Base-by-base conservation (phyloP, 1,284 basidiomycete species). In the Serendipita sp. region DNA sequence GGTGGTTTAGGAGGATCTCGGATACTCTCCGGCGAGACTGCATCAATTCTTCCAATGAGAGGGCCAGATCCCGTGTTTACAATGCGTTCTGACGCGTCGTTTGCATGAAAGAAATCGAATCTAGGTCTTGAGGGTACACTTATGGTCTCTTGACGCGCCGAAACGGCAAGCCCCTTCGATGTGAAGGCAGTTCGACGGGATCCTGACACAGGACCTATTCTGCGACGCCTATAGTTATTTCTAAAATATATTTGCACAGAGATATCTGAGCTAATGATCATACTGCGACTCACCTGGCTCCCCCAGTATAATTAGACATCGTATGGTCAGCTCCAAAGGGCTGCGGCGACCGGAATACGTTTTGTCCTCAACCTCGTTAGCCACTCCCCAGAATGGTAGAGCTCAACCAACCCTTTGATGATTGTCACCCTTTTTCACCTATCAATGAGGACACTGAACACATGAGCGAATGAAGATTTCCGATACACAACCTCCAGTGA, bases 281-380 rank as follows among this genome's bases (percentile, higher is more conserved):
- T 6, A 58, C 15, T 6, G 53, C 47, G 30, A n/a, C 53, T 26
- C n/a, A 58, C 53, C 53, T 29, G 30, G 26, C 53, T n/a, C 53
- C 53, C 6, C 53, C 53, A 58, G 53, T 58, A 32, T 58, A 58
- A 35, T 58, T 58, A 17, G 53, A 58, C 53, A 58, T 58, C 22
- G 22, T 29, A 32, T n/a, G 12, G 53, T 49, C 45, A n/a, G n/a
- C n/a, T 49, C 45, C 45, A 49, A 49, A 49, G 45, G 29, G 45
- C 6, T 6, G 45, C 45, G n/a, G 6, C 15, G 8, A 49, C 5
- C 45, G 29, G 17, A 49, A n/a, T n/a, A 6, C 45, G 6, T 29
- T n/a, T 29, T 29, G 29, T 5, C 45, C 8, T 49, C 15, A 17
- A 8, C 45, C 15, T 22, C 29, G 17, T 49, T n/a, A n/a, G 45